Evolutionary conservation across 2,329 filamentous ascomycete species (phyloP).

Genomic region (Aspergillus puulaauensis): DNA sequence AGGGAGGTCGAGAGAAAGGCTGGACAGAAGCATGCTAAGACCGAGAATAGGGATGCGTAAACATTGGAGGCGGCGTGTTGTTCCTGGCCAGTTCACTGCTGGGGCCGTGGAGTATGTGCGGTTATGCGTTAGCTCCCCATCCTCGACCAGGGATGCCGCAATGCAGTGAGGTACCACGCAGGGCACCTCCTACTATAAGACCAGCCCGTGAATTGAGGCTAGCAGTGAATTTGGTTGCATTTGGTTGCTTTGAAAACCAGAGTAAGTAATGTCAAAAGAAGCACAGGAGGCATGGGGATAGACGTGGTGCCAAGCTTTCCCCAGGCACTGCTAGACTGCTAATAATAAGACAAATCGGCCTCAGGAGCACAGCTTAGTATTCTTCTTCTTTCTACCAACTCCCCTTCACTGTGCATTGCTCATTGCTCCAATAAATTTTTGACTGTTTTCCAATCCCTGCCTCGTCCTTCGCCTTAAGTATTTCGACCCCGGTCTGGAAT

Average conservation of each 20-base stretch:
- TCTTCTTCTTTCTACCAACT: not conserved
- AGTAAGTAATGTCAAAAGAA: not conserved
- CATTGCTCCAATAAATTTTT: conserved; percentile 4
- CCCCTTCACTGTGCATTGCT: not conserved
- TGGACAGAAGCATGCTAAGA: not conserved
- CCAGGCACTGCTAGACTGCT: not conserved
- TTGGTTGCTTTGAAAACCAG: not conserved
- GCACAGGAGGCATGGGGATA: not conserved
- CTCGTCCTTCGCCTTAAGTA: conserved; percentile 6
- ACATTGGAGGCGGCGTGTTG: not conserved
- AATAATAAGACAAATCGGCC: conserved; percentile 4
- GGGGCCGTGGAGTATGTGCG: not conserved
- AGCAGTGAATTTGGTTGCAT: not conserved
- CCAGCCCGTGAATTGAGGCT: not conserved
- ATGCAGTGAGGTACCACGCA: not conserved
- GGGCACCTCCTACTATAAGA: not conserved
- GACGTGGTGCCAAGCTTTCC: conserved; percentile 9
- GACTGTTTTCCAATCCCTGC: conserved; percentile 9
- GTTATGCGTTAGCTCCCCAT: not conserved
- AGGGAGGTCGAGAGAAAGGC: not conserved
- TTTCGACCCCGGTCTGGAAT: conserved; percentile 11
- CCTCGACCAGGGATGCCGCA: not conserved
- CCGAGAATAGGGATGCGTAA: not conserved
- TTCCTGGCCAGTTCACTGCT: not conserved
- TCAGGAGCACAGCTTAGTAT: conserved; percentile 1